Evolutionary conservation across 2,329 filamentous ascomycete species (phyloP), one percentile per base, ranked within the genome.

Genomic region (Xylariomycetidae sp.): DNA sequence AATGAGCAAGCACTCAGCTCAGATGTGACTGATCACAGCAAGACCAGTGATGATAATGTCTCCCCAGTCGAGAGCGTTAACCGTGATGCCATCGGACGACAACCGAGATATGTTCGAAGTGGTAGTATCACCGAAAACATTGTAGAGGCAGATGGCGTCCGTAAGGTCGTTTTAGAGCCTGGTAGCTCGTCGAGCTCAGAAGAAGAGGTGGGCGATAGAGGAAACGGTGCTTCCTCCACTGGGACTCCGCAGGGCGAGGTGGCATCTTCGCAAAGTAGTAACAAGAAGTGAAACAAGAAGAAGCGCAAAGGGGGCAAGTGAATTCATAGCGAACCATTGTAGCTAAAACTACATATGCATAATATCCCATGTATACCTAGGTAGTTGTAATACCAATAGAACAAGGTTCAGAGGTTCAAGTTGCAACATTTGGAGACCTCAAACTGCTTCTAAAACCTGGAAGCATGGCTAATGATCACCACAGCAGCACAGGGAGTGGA

Each of bases 51-150:
- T 31, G 31, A 34, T 20, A 27, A 42, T 39, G 22, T 34, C 12
- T 53, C 48, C n/a, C 42, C 44, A 3, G 44, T 42, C 10, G 47
- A 41, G 16, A 47, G 45, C 16, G 25, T 34, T 7, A 43, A 48
- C 7, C 36, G 31, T 12, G 46, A 51, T 19, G 36, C 25, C 16
- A 33, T 29, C 16, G 40, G 32, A 16, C 41, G 42, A 31, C 45
- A 39, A 19, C 49, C 48, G 33, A 49, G 72, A 7, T 66, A 69
- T 5, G 78, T 80, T 4, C 70, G 82, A 34, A 85, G 80, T 43
- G 84, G 84, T 19, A 85, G 80, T 50, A 86, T 88, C 45, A 86
- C 82, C 0, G 82, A 88, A 57, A 84, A 83, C 38, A 67, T 84
- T n/a, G 66, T 87, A 31, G 80, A 88, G 46, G 66, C 80, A 5